Percentiles rank a stretch among this genome's conserved stretches.
These are phyloP conservation scores for Nepenthes mirabilis DNA, from an alignment of 148 eudicot species.

Conservation along the genomic window DNA sequence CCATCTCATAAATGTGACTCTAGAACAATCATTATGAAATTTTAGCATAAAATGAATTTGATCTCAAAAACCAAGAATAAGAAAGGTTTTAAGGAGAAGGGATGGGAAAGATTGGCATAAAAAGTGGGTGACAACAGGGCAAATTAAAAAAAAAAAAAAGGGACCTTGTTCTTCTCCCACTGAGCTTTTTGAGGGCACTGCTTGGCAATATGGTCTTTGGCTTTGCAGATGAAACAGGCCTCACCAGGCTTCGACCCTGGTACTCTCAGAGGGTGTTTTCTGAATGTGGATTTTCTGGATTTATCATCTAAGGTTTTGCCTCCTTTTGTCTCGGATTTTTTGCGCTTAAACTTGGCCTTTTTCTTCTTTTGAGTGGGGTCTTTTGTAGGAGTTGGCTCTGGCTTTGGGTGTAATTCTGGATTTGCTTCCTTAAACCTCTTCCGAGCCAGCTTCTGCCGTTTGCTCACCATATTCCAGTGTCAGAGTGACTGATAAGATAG, in stretches of 20 bases:
- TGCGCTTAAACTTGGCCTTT: slow-evolving; percentile 52
- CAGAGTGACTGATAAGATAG: neutral
- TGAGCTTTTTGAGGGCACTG: slow-evolving; percentile 65
- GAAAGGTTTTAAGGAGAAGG: too few species aligned
- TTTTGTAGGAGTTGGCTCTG: slow-evolving; percentile 58
- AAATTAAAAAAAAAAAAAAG: too few species aligned
- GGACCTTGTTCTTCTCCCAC: slow-evolving; percentile 85
- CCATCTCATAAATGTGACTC: too few species aligned
- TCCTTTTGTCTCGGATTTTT: slow-evolving; percentile 22
- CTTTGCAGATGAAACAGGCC: slow-evolving; percentile 85
- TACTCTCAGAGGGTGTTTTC: slow-evolving; percentile 58
- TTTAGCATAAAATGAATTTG: too few species aligned
- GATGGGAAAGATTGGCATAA: too few species aligned
- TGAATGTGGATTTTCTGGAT: slow-evolving; percentile 15
- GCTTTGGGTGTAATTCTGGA: slow-evolving; percentile 53
- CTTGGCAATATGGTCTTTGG: slow-evolving; percentile 67
- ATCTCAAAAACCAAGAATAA: too few species aligned
- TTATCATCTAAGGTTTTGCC: slow-evolving; percentile 20
- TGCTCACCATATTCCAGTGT: slow-evolving; percentile 47
- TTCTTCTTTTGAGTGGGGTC: slow-evolving; percentile 55
- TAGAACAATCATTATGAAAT: too few species aligned
- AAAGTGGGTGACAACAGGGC: too few species aligned
- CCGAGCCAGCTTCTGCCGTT: slow-evolving; percentile 54
- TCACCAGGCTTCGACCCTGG: slow-evolving; percentile 97
- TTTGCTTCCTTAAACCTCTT: slow-evolving; percentile 40